Evolutionary conservation across 331 rosid species (phyloP).

Genomic region (Ulmus americana): DNA sequence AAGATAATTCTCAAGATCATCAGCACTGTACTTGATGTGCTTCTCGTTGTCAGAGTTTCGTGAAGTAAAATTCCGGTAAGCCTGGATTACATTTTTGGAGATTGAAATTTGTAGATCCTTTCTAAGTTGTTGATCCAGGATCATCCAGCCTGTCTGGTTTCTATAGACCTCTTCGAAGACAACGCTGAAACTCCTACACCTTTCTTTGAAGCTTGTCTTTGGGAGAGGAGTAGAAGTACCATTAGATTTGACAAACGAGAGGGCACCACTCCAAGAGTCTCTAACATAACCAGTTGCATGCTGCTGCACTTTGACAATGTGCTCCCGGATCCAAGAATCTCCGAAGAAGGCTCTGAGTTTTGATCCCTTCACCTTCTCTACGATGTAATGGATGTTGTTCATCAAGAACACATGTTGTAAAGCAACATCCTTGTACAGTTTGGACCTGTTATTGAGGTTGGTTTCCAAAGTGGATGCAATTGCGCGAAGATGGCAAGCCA

Average conservation of each 20-base stretch:
- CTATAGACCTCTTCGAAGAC: constrained; percentile 55
- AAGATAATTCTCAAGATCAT: constrained; percentile 41
- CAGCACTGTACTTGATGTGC: constrained; percentile 44
- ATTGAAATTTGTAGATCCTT: constrained; percentile 51
- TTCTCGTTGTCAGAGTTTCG: constrained; percentile 35
- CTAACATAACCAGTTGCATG: constrained; percentile 41
- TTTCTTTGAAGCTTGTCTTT: constrained; percentile 23
- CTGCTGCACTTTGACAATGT: constrained; percentile 24
- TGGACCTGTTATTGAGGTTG: constrained; percentile 42
- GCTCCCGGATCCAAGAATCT: constrained; percentile 49
- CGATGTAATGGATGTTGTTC: constrained; percentile 66
- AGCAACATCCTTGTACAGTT: constrained; percentile 44
- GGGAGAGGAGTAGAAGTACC: constrained; percentile 15
- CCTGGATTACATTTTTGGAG: constrained; percentile 51
- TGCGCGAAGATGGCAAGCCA: constrained; percentile 35
- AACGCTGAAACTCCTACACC: constrained; percentile 34
- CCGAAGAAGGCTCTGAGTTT: constrained; percentile 37
- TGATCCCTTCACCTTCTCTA: constrained; percentile 41
- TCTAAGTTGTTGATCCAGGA: constrained; percentile 41
- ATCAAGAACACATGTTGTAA: constrained; percentile 53
- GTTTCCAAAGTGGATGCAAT: constrained; percentile 38
- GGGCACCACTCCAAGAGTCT: constrained; percentile 38
- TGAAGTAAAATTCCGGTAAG: constrained; percentile 39
- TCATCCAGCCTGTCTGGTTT: constrained; percentile 56
- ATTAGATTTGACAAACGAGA: constrained; percentile 28